phyloP scores from a whole-genome alignment of 257 asterid species.

The Rauvolfia tetraphylla region DNA sequence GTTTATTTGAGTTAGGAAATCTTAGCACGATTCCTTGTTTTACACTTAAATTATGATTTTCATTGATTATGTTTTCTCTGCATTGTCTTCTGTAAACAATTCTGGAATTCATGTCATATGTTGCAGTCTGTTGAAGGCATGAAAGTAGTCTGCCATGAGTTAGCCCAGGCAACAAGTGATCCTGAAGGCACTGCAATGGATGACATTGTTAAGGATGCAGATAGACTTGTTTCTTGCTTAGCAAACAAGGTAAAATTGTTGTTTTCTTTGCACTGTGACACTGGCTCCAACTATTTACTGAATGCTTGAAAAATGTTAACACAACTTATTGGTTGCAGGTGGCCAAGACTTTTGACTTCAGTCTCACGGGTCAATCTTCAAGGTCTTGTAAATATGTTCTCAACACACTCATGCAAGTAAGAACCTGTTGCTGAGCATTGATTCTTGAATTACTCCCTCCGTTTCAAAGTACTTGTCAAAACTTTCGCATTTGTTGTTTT shows the following conservation, averaged over 20 bases:
- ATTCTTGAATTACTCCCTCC: neutral
- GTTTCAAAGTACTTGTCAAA: too few relatives aligned
- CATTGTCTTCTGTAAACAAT: neutral
- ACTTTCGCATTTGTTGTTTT: too few relatives aligned
- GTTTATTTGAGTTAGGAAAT: neutral
- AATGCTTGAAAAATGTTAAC: slow-evolving; percentile 21
- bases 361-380: slow-evolving; percentile 93
- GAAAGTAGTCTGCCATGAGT: slow-evolving; percentile 96
- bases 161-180: slow-evolving; percentile 80
- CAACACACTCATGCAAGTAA: slow-evolving; percentile 97
- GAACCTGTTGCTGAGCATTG: neutral
- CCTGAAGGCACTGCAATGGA: slow-evolving; percentile 85
- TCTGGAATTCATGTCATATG: slow-evolving; percentile 12
- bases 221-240: slow-evolving; percentile 95
- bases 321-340: slow-evolving; percentile 47
- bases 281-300: neutral
- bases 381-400: slow-evolving; percentile 99
- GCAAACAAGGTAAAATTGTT: slow-evolving; percentile 66
- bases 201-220: slow-evolving; percentile 83
- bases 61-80: neutral
- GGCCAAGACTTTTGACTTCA: slow-evolving; percentile 89
- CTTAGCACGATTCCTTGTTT: neutral
- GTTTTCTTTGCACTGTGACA: neutral
- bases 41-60: neutral
- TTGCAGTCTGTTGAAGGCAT: slow-evolving; percentile 98